These are phyloP conservation scores for Metschnikowia baotianmanensis DNA, from an alignment of 805 yeast species.

Conservation along the genomic window DNA sequence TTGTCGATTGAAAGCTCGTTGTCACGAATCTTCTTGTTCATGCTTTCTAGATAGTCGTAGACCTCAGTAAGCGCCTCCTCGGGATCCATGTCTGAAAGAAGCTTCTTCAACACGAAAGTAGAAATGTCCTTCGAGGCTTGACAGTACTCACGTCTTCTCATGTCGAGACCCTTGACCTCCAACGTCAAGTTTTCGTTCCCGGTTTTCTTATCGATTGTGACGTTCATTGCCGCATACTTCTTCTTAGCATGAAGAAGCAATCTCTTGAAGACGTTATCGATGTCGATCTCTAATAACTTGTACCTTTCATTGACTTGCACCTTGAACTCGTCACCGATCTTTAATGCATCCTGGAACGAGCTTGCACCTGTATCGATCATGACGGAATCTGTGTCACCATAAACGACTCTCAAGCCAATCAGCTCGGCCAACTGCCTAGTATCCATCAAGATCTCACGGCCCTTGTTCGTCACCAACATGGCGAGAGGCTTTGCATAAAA, in stretches of 20 bases:
- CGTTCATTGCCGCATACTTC: slow-evolving; percentile 92
- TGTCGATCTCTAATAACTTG: slow-evolving; percentile 84
- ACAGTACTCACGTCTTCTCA: slow-evolving; percentile 96
- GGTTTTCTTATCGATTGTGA: slow-evolving; percentile 48
- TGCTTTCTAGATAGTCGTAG: slow-evolving; percentile 65
- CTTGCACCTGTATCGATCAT: slow-evolving; percentile 91
- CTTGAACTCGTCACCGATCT: slow-evolving; percentile 84
- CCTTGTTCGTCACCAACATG: slow-evolving; percentile 90
- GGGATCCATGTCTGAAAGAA: slow-evolving; percentile 71
- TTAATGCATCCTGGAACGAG: slow-evolving; percentile 66
- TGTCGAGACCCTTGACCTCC: slow-evolving; percentile 95
- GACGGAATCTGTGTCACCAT: slow-evolving; percentile 98
- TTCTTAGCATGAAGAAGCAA: slow-evolving; percentile 89
- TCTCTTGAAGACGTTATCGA: slow-evolving; percentile 87
- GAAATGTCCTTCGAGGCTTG: slow-evolving; percentile 89
- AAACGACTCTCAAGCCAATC: slow-evolving; percentile 78
- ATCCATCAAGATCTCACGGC: slow-evolving; percentile 91
- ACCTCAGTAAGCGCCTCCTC: slow-evolving; percentile 72
- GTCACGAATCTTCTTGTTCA: slow-evolving; percentile 53
- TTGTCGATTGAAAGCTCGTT: slow-evolving; percentile 65
- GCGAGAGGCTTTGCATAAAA: slow-evolving; percentile 96
- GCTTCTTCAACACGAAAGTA: slow-evolving; percentile 64
- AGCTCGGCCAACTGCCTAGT: slow-evolving; percentile 91
- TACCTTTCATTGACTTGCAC: slow-evolving; percentile 84
- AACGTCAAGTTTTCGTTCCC: slow-evolving; percentile 51